These are phyloP conservation scores for Spergularia marina DNA, from an alignment of 148 eudicot genomes.

Conservation along the genomic window DNA sequence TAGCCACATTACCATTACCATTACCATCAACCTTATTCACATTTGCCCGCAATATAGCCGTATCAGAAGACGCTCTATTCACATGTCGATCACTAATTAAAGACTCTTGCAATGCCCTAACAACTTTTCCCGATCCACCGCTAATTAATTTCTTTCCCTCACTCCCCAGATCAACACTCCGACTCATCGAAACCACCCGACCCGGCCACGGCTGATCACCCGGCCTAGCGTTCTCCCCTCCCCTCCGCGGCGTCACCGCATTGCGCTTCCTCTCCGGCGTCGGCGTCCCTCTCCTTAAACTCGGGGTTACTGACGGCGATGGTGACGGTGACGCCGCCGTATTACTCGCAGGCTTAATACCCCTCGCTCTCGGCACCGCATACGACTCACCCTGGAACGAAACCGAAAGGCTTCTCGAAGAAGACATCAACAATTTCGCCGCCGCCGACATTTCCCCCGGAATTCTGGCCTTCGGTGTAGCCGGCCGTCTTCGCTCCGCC, in stretches of 20 bases:
- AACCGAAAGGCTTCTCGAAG: slow-evolving; percentile 57
- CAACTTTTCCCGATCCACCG: slow-evolving; percentile 51
- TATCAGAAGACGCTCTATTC: slow-evolving; percentile 19
- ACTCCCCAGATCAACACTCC: slow-evolving; percentile 63
- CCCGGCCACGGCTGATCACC: slow-evolving; percentile 70
- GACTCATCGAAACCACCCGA: slow-evolving; percentile 43
- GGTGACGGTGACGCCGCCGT: slow-evolving; percentile 32
- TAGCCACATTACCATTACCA: slow-evolving; percentile 15
- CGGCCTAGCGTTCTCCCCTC: slow-evolving; percentile 40
- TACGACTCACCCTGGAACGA: slow-evolving; percentile 78
- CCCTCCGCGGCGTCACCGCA: slow-evolving; percentile 26
- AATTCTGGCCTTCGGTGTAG: slow-evolving; percentile 28
- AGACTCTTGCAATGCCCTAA: slow-evolving; percentile 48
- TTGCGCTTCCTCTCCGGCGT: slow-evolving; percentile 62
- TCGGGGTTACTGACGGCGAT: slow-evolving; percentile 30
- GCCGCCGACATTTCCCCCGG: slow-evolving; percentile 39
- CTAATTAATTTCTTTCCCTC: slow-evolving; percentile 36
- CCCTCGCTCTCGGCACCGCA: slow-evolving; percentile 32
- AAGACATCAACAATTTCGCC: slow-evolving; percentile 46
- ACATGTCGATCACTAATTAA: slow-evolving; percentile 26
- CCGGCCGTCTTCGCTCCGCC: slow-evolving; percentile 52
- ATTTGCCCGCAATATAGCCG: slow-evolving; percentile 14
- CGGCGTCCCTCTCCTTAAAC: slow-evolving; percentile 42
- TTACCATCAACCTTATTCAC: not conserved
- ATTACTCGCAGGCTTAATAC: slow-evolving; percentile 18